Conservation (phyloP, 176 grass and related monocot species). For the Eleusine coracana region DNA sequence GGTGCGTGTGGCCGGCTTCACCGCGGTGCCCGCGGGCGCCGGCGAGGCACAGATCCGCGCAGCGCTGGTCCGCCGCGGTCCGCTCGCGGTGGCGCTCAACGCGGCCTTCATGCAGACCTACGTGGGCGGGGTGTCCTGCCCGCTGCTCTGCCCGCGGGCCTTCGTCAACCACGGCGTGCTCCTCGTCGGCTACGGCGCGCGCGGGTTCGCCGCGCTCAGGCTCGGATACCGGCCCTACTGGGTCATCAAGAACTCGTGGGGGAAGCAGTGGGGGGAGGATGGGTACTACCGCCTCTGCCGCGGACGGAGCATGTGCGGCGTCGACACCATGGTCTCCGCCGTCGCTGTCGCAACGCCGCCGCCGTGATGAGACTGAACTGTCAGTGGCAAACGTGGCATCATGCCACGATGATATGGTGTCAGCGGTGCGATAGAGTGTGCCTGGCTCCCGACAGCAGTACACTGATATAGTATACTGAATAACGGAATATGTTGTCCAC, state of each 20-base stretch:
- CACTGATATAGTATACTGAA: too few relatives aligned
- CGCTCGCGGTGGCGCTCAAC: slow-evolving; percentile 75
- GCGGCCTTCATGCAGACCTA: slow-evolving; percentile 96
- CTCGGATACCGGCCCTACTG: slow-evolving; percentile 71
- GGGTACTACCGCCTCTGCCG: slow-evolving; percentile 76
- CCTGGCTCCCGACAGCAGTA: too few relatives aligned
- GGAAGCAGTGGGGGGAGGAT: slow-evolving; percentile 65
- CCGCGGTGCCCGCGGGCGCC: slow-evolving; percentile 37
- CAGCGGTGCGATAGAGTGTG: too few relatives aligned
- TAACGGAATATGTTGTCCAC: too few relatives aligned
- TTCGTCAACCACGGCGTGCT: slow-evolving; percentile 88
- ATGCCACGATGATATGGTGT: too few relatives aligned
- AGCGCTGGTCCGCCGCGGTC: slow-evolving; percentile 59
- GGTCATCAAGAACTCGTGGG: slow-evolving; percentile 96
- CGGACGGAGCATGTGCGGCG: slow-evolving; percentile 74
- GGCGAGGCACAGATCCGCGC: slow-evolving; percentile 68
- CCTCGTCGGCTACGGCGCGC: slow-evolving; percentile 71
- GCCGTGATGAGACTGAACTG: neutral
- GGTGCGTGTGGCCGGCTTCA: slow-evolving; percentile 75
- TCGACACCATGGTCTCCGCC: slow-evolving; percentile 94
- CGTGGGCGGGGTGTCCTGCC: slow-evolving; percentile 76
- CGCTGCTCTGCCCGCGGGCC: slow-evolving; percentile 68
- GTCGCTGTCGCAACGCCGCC: slow-evolving; percentile 41
- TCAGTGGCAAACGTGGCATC: too few relatives aligned
- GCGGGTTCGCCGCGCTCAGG: slow-evolving; percentile 69